Conservation (phyloP, 2,329 filamentous ascomycete species). For the Verticillium alfalfae region DNA sequence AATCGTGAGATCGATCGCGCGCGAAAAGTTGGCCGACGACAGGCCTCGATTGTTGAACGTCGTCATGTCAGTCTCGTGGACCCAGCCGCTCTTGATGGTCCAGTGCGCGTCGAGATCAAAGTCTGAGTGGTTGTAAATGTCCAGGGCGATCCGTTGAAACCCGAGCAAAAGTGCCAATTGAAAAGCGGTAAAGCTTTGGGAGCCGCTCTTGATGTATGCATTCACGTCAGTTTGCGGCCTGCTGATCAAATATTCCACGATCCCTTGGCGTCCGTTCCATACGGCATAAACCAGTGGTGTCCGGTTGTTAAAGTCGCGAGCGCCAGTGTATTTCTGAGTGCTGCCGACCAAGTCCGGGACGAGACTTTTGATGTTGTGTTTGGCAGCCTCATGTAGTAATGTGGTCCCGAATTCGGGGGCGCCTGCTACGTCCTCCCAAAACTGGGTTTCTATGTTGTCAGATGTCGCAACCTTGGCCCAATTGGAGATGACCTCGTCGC, state of each 20-base stretch:
- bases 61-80: not conserved
- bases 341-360: not conserved
- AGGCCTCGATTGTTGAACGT: not conserved
- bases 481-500: not conserved
- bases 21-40: not conserved
- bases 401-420: not conserved
- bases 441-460: not conserved
- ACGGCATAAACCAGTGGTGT: not conserved
- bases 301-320: not conserved
- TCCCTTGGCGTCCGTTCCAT: not conserved
- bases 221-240: not conserved
- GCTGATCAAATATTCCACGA: not conserved
- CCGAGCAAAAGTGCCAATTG: not conserved
- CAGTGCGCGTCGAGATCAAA: not conserved
- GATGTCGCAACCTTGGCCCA: not conserved
- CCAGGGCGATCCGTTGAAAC: not conserved
- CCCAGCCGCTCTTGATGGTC: not conserved
- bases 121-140: not conserved
- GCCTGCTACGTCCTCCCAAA: not conserved
- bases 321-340: not conserved
- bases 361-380: not conserved
- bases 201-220: not conserved
- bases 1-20: not conserved
- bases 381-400: not conserved
- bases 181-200: not conserved